Evolutionary conservation across 306 rosid species (phyloP), one percentile per base, ranked within the genome.

Genomic region (Morella rubra): DNA sequence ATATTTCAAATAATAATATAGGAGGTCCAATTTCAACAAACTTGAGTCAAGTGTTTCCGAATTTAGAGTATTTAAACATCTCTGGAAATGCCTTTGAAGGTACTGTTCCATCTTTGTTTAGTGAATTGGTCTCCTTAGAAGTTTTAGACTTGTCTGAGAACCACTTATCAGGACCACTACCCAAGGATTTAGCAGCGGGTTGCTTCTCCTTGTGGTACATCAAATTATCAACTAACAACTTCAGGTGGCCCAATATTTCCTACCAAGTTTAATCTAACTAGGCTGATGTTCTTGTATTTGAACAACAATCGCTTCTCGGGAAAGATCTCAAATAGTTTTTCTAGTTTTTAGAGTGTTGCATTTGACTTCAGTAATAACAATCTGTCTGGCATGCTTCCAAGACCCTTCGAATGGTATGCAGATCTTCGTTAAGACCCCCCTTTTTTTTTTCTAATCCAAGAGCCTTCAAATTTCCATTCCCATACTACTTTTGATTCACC

Each of bases 401-500:
- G n/a, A n/a, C n/a, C n/a, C n/a, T n/a, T n/a, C n/a, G n/a, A n/a
- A 24, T 24, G 27, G 27, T 1, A 24, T 24, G 27, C 27, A 24
- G 27, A 24, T 24, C 27, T 24, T 24, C 27, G 27, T 24, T 1
- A 24, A 24, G 27, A 24, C 27, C 27, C n/a, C n/a, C n/a, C n/a
- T n/a, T n/a, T n/a, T 24, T 24, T 24, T 24, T 24, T 24, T 24
- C 1, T 0, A 24, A 24, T 24, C 27, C 27, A 24, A 24, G 27
- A 24, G 27, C 27, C 27, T 24, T 24, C 27, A 24, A 24, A 0
- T 85, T 87, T 88, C 97, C 97, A 94, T 83, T 94, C 98, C 98
- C 98, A 94, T 49, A 91, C 96, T 72, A 85, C 95, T 87, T 85
- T 94, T 20, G 93, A 87, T 85, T 94, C 98, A 27, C 97, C 98